These are phyloP conservation scores for Leishmania braziliensis DNA, from an alignment of 208 protist genomes.

Conservation along the genomic window DNA sequence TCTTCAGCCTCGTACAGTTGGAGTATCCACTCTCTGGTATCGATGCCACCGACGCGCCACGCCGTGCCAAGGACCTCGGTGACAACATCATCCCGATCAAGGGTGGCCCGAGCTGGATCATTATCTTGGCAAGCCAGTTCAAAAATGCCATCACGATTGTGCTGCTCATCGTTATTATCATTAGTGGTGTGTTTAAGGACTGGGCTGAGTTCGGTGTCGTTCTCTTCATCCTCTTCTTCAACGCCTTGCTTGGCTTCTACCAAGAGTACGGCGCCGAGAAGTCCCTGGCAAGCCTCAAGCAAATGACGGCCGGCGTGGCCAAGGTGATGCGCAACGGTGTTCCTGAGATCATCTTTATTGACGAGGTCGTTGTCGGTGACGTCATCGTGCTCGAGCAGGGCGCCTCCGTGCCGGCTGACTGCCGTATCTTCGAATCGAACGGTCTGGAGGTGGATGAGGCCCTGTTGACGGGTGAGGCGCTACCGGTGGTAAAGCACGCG, in stretches of 20 bases:
- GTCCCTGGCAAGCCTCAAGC: conserved; percentile 81
- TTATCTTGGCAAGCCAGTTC: conserved; percentile 75
- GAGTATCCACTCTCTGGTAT: conserved; percentile 59
- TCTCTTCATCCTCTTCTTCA: conserved; percentile 85
- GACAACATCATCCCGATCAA: conserved; percentile 84
- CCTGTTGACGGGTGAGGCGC: conserved; percentile 93
- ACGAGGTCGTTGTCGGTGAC: conserved; percentile 97
- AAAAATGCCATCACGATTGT: conserved; percentile 89
- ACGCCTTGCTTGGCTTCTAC: conserved; percentile 86
- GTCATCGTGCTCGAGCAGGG: conserved; percentile 93
- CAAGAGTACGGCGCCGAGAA: conserved; percentile 89
- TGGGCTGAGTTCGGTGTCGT: conserved; percentile 90
- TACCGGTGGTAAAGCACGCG: conserved; percentile 82
- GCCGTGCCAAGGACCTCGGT: conserved; percentile 65
- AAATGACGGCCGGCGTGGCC: conserved; percentile 85
- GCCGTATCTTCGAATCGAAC: conserved; percentile 90
- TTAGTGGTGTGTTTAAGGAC: conserved; percentile 79
- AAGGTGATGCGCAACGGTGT: conserved; percentile 93
- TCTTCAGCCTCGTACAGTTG: conserved; percentile 79
- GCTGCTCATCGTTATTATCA: conserved; percentile 80
- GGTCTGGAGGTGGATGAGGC: conserved; percentile 93
- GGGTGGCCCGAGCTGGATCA: conserved; percentile 65
- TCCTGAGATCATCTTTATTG: conserved; percentile 88
- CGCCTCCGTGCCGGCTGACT: conserved; percentile 94
- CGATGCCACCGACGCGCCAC: conserved; percentile 43